These are phyloP conservation scores for Closterium sp. DNA, from an alignment of 139 green algal species.

Conservation along the genomic window DNA sequence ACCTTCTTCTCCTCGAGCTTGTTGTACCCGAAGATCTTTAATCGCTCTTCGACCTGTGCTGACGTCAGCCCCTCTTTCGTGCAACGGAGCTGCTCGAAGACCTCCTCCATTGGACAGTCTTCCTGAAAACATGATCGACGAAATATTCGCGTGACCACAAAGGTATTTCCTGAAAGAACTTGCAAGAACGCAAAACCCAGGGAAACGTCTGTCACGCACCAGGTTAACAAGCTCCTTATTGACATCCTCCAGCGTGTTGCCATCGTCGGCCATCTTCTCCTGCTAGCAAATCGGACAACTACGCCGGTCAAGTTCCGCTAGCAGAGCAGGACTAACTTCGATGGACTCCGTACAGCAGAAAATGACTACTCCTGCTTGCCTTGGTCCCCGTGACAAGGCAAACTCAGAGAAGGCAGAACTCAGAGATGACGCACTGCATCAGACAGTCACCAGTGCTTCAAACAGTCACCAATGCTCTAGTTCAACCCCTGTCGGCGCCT, in stretches of 20 bases:
- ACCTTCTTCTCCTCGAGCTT: conserved; percentile 49
- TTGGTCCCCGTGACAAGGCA: too few relatives aligned
- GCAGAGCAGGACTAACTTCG: background rate
- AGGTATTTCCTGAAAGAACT: background rate
- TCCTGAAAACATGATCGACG: conserved; percentile 45
- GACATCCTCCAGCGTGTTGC: background rate
- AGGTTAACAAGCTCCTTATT: conserved; percentile 4
- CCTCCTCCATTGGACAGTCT: conserved; percentile 45
- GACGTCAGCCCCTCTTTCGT: conserved; percentile 23
- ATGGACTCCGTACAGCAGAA: background rate
- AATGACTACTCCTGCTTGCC: too few relatives aligned
- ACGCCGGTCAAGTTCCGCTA: background rate
- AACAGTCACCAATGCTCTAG: too few relatives aligned
- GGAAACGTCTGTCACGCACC: background rate
- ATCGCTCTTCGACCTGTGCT: conserved; percentile 19
- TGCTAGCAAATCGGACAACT: background rate
- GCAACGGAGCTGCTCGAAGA: conserved; percentile 26
- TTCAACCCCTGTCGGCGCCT: too few relatives aligned
- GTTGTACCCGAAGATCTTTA: conserved; percentile 39
- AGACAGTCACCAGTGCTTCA: too few relatives aligned
- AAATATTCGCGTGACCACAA: too few relatives aligned
- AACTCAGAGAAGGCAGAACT: too few relatives aligned
- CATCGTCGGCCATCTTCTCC: background rate
- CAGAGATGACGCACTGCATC: too few relatives aligned
- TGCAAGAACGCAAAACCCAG: background rate